Evolutionary conservation across 2,329 filamentous ascomycete species (phyloP).

Genomic region (Monosporascus sp.): DNA sequence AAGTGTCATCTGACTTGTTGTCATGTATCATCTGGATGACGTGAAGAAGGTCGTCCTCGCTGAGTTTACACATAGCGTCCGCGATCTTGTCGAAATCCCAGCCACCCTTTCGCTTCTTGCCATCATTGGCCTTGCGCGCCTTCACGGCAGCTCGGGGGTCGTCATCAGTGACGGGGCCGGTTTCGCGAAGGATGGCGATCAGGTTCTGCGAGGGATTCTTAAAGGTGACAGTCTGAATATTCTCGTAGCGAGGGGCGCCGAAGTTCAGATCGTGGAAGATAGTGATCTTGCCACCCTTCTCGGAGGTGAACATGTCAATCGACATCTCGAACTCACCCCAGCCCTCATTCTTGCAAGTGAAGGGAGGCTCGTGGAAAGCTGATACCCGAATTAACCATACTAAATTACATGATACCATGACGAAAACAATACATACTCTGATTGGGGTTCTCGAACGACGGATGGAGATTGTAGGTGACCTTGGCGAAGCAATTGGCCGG

Average conservation of each 20-base stretch:
- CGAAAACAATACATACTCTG: conserved; percentile 60
- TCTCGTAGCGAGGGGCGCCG: conserved; percentile 72
- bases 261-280: conserved; percentile 93
- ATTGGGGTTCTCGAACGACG: conserved; percentile 79
- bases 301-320: conserved; percentile 74
- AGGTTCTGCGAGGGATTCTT: conserved; percentile 90
- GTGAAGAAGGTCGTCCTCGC: conserved; percentile 87
- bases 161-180: conserved; percentile 73
- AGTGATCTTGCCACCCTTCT: conserved; percentile 77
- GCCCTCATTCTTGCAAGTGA: conserved; percentile 85
- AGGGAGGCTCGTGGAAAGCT: conserved; percentile 82
- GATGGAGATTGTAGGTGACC: conserved; percentile 87
- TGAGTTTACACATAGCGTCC: conserved; percentile 80
- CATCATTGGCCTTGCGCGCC: conserved; percentile 46
- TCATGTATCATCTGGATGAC: conserved; percentile 98
- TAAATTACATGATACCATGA: not conserved
- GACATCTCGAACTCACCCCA: conserved; percentile 98
- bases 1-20: conserved; percentile 89
- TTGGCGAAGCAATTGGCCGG: conserved; percentile 85
- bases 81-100: conserved; percentile 94
- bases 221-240: conserved; percentile 75
- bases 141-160: conserved; percentile 60
- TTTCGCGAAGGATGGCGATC: conserved; percentile 71
- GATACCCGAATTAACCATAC: conserved; percentile 1
- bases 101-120: conserved; percentile 72